These are phyloP conservation scores for Penicillium sclerotiorum DNA, from an alignment of 2,329 filamentous ascomycete species.

Conservation along the genomic window DNA sequence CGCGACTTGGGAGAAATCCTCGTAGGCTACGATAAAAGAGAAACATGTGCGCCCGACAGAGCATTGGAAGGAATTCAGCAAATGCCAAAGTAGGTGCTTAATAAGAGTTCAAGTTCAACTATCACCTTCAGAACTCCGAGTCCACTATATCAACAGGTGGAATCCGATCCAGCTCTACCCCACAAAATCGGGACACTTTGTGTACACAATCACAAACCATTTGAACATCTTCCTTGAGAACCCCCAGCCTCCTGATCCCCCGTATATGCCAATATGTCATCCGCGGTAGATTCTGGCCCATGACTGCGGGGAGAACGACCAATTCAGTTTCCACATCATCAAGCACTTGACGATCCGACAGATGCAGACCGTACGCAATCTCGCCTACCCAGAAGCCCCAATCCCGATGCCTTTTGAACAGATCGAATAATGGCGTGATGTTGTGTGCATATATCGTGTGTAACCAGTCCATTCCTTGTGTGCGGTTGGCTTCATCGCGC, in stretches of 20 bases:
- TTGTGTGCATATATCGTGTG: constrained; percentile 57
- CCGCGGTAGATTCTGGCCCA: constrained; percentile 39
- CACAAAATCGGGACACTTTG: constrained; percentile 14
- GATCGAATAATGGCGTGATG: constrained; percentile 21
- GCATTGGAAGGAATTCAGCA: too few species aligned
- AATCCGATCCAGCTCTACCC: constrained; percentile 8
- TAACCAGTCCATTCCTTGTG: constrained; percentile 57
- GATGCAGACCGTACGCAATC: constrained; percentile 63
- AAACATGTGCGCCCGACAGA: too few species aligned
- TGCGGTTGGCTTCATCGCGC: constrained; percentile 54
- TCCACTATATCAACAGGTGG: not conserved
- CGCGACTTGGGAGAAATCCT: too few species aligned
- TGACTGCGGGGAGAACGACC: constrained; percentile 41
- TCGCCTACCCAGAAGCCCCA: constrained; percentile 75
- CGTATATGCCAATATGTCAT: constrained; percentile 45
- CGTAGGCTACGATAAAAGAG: too few species aligned
- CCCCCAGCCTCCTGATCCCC: constrained; percentile 38
- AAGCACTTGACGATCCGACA: constrained; percentile 40
- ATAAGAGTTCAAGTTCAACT: too few species aligned
- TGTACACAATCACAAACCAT: constrained; percentile 19
- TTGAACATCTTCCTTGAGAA: constrained; percentile 40
- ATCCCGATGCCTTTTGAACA: constrained; percentile 23
- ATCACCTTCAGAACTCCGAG: not conserved
- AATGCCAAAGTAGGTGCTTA: too few species aligned
- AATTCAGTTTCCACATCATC: constrained; percentile 42